Conservation (phyloP, 331 rosid genomes). For the Ulmus americana region DNA sequence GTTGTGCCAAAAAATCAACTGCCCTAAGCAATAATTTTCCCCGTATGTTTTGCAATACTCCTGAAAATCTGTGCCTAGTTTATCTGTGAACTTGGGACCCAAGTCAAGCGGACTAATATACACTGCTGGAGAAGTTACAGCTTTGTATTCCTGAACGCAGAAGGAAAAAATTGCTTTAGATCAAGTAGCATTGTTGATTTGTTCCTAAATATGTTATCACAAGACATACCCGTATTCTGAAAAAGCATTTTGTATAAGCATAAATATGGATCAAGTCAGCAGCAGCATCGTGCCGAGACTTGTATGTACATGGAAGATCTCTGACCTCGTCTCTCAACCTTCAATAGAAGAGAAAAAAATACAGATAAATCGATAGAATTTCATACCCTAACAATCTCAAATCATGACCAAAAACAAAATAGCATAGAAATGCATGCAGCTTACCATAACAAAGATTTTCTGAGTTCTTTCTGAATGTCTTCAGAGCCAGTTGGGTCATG, state of each 20-base stretch:
- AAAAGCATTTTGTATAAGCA: constrained; percentile 74
- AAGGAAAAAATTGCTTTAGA: constrained; percentile 9
- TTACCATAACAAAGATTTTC: constrained; percentile 70
- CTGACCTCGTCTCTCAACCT: constrained; percentile 99
- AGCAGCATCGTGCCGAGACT: constrained; percentile 96
- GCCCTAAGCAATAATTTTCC: constrained; percentile 91
- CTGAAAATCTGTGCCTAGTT: constrained; percentile 68
- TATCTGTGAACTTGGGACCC: constrained; percentile 82
- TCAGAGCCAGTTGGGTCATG: constrained; percentile 61
- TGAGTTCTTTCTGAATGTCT: constrained; percentile 67
- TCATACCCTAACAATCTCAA: constrained; percentile 10
- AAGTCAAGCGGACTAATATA: constrained; percentile 97
- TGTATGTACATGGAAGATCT: constrained; percentile 82
- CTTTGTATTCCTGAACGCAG: constrained; percentile 59
- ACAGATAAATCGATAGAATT: background rate
- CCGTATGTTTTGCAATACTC: constrained; percentile 82
- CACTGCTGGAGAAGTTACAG: constrained; percentile 90
- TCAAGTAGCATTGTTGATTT: background rate
- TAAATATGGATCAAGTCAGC: constrained; percentile 97
- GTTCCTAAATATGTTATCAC: constrained; percentile 1
- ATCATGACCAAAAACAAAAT: constrained; percentile 12
- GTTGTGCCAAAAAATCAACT: constrained; percentile 92
- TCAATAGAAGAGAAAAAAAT: constrained; percentile 10
- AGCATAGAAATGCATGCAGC: constrained; percentile 6
- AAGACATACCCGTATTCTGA: constrained; percentile 73